Evolutionary conservation across 139 green algal species (phyloP), one percentile per base, ranked within the genome.

Genomic region (Tetraselmis chui): DNA sequence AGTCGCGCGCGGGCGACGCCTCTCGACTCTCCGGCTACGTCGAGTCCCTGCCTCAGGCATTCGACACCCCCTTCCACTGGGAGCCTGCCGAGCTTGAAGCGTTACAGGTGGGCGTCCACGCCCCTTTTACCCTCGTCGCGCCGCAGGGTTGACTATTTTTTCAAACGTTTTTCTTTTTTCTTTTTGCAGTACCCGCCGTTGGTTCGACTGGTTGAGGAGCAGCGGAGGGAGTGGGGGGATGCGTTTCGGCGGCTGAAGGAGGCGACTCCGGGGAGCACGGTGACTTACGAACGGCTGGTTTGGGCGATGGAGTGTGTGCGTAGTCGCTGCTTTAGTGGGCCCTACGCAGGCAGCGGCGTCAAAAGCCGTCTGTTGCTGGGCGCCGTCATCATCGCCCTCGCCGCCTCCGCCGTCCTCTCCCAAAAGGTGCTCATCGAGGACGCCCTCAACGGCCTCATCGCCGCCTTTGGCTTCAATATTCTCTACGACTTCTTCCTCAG

Each of bases 311-410:
- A 91, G 2, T 89, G 87, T 24, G 94, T 98, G n/a, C 85, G 92
- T 18, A 94, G 88, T 83, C 84, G 94, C 22, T 91, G 91, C 0
- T 97, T 97, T 81, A 93, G 85, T 59, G 94, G 94, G 0, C 94
- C 94, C 0, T 97, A 95, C 83, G 88, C 94, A 25, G 93, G 91
- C 58, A 84, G 76, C 78, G 88, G 77, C 5, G 80, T 92, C 26
- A 0, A 30, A 18, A 2, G 32, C 23, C 11, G 18, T 59, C n/a
- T 78, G 5, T 78, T 82, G 81, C 31, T 90, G 84, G 80, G 78
- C 28, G 82, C 31, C 23, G 76, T 32, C 0, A 82, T 78, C 27
- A 32, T 59, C 26, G 86, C 28, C 1, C 84, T 80, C 28, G 77
- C 78, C 5, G 27, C n/a, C 0, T 87, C 81, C 75, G 76, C 45